Conservation (phyloP, 129 eudicot species). For the Kitagawia praeruptora region DNA sequence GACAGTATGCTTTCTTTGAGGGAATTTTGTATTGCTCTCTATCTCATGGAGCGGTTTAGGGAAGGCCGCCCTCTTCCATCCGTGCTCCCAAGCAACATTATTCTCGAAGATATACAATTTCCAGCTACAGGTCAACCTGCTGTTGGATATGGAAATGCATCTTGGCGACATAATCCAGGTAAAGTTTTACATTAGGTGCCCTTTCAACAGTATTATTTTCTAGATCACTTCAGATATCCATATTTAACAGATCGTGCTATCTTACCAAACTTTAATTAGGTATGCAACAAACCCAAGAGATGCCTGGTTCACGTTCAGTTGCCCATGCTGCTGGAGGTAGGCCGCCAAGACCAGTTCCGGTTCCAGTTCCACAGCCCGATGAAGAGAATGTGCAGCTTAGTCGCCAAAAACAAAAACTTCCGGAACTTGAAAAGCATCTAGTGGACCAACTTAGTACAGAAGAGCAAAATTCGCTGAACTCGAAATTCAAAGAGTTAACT, state of each 20-base stretch:
- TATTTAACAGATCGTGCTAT: not conserved
- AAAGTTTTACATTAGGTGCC: conserved; percentile 3
- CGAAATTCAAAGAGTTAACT: conserved; percentile 73
- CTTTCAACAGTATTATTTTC: not conserved
- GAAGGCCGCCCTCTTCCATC: conserved; percentile 83
- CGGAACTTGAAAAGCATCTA: conserved; percentile 77
- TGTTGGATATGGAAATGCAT: conserved; percentile 32
- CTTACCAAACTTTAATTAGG: conserved; percentile 20
- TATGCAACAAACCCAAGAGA: conserved; percentile 35
- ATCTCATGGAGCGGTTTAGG: conserved; percentile 77
- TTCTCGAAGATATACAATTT: conserved; percentile 49
- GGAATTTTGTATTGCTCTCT: conserved; percentile 89
- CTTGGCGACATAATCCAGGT: conserved; percentile 55
- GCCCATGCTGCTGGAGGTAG: conserved; percentile 37
- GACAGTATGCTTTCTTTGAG: conserved; percentile 88
- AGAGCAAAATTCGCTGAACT: conserved; percentile 70
- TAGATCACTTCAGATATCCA: not conserved
- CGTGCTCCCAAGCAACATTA: conserved; percentile 46
- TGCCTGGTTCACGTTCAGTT: conserved; percentile 35
- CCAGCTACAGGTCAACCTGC: conserved; percentile 43
- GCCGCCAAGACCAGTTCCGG: conserved; percentile 79
- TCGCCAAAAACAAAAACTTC: conserved; percentile 65
- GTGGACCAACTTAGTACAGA: conserved; percentile 79
- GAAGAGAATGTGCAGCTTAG: conserved; percentile 38
- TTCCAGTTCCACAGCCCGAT: conserved; percentile 46